Base-by-base conservation (phyloP, 225 moss, liverwort and hornwort genomes). In the Antitrichia curtipendula region DNA sequence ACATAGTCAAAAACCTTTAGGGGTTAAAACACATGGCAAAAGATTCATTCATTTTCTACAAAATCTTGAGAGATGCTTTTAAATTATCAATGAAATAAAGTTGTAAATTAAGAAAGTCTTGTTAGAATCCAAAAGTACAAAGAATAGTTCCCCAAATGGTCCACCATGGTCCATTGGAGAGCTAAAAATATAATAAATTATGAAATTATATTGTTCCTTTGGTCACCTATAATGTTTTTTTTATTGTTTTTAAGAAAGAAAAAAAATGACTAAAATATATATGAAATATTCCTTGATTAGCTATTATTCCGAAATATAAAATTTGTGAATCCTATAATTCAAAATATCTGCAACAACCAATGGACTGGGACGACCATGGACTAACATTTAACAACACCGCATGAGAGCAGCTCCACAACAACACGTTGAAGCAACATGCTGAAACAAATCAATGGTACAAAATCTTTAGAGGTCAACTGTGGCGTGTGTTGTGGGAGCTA, bases 11-110 rank as follows among this genome's bases (percentile, higher is more conserved):
- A n/a, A n/a, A n/a, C n/a, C n/a, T n/a, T n/a, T n/a, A n/a, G n/a
- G n/a, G 10, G 6, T 31, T 73, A 7, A 49, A 31, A 19, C 1
- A 47, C 0, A 0, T 31, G 3, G 0, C 9, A 72, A 72, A 45
- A 0, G 45, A 72, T 45, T 45, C 72, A 72, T 41, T 45, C 1
- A 16, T 10, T 45, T 72, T 45, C 6, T 1, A 10, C 6, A 17
- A 45, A 45, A 29, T 72, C 29, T 45, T 17, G 1, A 16, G 1
- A 29, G 17, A 45, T 29, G 6, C 17, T 71, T 28, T 16, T 43
- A 71, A 16, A 43, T 16, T 43, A 24, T 43, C 43, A 43, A 16
- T 71, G 16, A 43, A 43, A 43, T 3, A 0, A 9, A 72, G 9
- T 29, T 45, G 17, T 4, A 45, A 45, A 17, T 28, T 27, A 17